Conservation (phyloP, 1,284 basidiomycete genomes). For the Marasmius oreades region DNA sequence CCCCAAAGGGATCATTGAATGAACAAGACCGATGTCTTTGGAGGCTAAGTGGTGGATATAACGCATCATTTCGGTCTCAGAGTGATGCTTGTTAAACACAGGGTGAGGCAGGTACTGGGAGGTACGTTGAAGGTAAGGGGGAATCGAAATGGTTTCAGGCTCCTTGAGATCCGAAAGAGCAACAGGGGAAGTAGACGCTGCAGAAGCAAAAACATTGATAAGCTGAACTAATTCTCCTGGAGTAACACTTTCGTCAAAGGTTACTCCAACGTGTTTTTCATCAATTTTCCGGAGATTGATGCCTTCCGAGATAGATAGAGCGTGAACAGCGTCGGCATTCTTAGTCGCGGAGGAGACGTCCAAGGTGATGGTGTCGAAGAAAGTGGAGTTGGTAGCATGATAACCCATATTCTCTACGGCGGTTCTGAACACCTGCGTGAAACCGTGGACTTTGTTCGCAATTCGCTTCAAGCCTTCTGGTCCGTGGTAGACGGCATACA, state of each 20-base stretch:
- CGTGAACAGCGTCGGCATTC: conserved; percentile 67
- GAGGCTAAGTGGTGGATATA: conserved; percentile 93
- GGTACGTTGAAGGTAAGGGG: conserved; percentile 62
- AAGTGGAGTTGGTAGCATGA: conserved; percentile 58
- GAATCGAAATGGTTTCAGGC: conserved; percentile 41
- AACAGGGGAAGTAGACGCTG: conserved; percentile 40
- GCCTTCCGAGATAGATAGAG: conserved; percentile 58
- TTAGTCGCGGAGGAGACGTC: conserved; percentile 63
- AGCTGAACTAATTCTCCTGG: conserved; percentile 73
- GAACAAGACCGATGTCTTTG: conserved; percentile 93
- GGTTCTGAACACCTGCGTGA: conserved; percentile 77
- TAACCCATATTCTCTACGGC: conserved; percentile 75
- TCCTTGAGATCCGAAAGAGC: conserved; percentile 41
- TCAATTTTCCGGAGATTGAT: conserved; percentile 89
- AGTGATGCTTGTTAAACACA: conserved; percentile 94
- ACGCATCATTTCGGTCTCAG: conserved; percentile 96
- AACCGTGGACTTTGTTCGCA: conserved; percentile 87
- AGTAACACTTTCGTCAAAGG: conserved; percentile 89
- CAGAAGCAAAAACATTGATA: conserved; percentile 78
- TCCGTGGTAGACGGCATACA: conserved; percentile 98
- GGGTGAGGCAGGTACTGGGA: conserved; percentile 81
- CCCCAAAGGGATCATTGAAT: conserved; percentile 96
- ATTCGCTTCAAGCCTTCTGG: conserved; percentile 85
- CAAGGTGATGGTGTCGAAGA: conserved; percentile 95
- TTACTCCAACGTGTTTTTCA: conserved; percentile 78